A percentile compares a stretch with the other conserved stretches of the same genome.
Conservation (phyloP, 257 asterid genomes). For the Fraxinus excelsior region DNA sequence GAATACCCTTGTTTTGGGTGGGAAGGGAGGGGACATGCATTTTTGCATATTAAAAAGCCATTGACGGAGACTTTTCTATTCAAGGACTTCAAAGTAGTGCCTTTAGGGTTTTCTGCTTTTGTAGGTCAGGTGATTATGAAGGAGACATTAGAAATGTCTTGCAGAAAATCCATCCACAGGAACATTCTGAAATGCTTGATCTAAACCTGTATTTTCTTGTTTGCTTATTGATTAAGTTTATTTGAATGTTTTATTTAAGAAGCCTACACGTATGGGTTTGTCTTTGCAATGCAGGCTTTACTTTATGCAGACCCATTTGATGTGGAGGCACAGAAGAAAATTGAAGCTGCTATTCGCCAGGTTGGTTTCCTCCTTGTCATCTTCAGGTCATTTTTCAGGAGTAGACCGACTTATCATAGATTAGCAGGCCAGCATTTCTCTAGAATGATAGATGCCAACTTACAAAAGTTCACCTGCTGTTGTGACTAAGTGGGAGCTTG, state of each 20-base stretch:
- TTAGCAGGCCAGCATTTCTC: constrained; percentile 8
- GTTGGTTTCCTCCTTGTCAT: constrained; percentile 36
- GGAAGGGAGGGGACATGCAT: not conserved
- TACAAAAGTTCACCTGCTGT: not conserved
- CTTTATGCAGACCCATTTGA: constrained; percentile 98
- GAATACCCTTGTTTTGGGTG: not conserved
- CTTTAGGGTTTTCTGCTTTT: not conserved
- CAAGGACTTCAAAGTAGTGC: not conserved
- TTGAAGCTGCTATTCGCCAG: constrained; percentile 95
- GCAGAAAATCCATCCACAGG: not conserved
- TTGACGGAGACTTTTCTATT: not conserved
- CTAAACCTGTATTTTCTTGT: not conserved
- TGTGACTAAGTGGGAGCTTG: not conserved
- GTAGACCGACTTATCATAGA: constrained; percentile 8
- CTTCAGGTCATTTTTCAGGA: constrained; percentile 17
- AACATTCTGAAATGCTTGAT: not conserved
- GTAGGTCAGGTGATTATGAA: not conserved
- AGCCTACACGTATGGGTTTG: constrained; percentile 12
- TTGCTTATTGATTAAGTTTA: constrained; percentile 2
- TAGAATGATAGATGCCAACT: not conserved
- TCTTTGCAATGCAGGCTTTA: constrained; percentile 56
- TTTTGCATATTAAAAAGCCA: not conserved
- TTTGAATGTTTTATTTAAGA: not conserved
- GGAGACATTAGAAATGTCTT: constrained; percentile 11
- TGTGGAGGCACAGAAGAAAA: constrained; percentile 95